These are phyloP conservation scores for Cystobasidium sp. DNA, from an alignment of 1,284 basidiomycete genomes.

Conservation along the genomic window DNA sequence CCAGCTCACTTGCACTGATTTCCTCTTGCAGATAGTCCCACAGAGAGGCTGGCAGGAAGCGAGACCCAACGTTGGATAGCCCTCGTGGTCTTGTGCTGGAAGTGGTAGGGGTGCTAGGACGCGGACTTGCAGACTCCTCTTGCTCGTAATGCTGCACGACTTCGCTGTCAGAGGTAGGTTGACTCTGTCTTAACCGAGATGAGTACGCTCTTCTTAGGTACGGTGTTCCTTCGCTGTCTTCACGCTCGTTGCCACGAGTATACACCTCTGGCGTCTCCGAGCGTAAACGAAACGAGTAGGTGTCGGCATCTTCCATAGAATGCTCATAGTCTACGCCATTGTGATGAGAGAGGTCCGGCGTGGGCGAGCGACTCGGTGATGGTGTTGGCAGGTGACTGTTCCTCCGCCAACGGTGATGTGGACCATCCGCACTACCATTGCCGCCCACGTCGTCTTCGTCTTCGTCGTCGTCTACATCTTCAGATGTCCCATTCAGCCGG, in stretches of 20 bases:
- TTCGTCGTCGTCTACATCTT: slow-evolving; percentile 11
- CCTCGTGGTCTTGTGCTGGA: neutral
- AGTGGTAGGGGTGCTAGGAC: neutral
- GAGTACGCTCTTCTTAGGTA: neutral
- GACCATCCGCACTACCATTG: neutral
- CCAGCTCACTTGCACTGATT: slow-evolving; percentile 84
- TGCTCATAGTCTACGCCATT: slow-evolving; percentile 3
- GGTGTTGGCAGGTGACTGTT: slow-evolving; percentile 29
- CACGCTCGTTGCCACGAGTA: neutral
- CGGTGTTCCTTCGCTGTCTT: neutral
- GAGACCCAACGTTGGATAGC: slow-evolving; percentile 10
- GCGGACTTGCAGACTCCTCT: slow-evolving; percentile 5
- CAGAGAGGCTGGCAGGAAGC: slow-evolving; percentile 68
- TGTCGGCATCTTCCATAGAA: neutral
- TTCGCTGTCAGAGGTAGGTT: slow-evolving; percentile 11
- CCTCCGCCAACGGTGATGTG: neutral
- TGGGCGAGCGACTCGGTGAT: slow-evolving; percentile 33
- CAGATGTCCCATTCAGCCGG: slow-evolving; percentile 2
- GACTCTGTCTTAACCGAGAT: neutral
- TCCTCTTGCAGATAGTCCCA: slow-evolving; percentile 92
- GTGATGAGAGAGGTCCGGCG: slow-evolving; percentile 16
- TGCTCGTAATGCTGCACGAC: neutral
- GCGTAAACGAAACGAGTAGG: neutral
- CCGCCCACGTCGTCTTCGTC: neutral
- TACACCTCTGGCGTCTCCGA: slow-evolving; percentile 46